Percentiles rank a stretch among this genome's conserved stretches.
Conservation (phyloP, 2,329 filamentous ascomycete genomes). For the Cylindrodendrum hubeiense region DNA sequence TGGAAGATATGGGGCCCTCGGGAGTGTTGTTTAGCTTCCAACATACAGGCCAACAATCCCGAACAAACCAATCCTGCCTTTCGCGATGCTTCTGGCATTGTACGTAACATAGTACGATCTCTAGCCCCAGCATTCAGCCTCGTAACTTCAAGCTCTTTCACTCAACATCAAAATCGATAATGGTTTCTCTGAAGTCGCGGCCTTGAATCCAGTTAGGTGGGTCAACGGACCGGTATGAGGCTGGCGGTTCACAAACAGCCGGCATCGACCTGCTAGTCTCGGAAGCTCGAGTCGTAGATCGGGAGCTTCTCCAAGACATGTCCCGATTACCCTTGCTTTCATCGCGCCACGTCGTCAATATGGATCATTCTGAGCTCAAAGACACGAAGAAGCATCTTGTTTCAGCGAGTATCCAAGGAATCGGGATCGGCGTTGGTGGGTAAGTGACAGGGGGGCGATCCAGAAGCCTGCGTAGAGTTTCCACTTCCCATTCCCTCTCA, state of each 20-base stretch:
- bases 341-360: slow-evolving; percentile 11
- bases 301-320: slow-evolving; percentile 34
- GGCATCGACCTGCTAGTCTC: slow-evolving; percentile 1
- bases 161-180: neutral
- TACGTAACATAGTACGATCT: neutral
- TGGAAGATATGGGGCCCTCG: neutral
- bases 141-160: no score
- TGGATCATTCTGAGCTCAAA: neutral
- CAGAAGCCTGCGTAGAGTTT: slow-evolving; percentile 18
- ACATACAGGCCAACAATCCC: neutral
- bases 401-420: slow-evolving; percentile 12
- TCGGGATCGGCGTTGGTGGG: slow-evolving; percentile 30
- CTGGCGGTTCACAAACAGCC: slow-evolving; percentile 1
- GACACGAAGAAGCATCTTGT: slow-evolving; percentile 6
- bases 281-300: slow-evolving; percentile 14
- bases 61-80: neutral
- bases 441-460: neutral
- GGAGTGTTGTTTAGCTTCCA: neutral
- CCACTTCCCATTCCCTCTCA: slow-evolving; percentile 39
- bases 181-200: slow-evolving; percentile 4
- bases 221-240: slow-evolving; percentile 21
- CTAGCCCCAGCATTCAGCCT: neutral
- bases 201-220: slow-evolving; percentile 16
- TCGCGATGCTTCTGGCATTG: neutral
- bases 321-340: slow-evolving; percentile 25